phyloP scores from a whole-genome alignment of 306 rosid species.

The Rubus parviflorus region DNA sequence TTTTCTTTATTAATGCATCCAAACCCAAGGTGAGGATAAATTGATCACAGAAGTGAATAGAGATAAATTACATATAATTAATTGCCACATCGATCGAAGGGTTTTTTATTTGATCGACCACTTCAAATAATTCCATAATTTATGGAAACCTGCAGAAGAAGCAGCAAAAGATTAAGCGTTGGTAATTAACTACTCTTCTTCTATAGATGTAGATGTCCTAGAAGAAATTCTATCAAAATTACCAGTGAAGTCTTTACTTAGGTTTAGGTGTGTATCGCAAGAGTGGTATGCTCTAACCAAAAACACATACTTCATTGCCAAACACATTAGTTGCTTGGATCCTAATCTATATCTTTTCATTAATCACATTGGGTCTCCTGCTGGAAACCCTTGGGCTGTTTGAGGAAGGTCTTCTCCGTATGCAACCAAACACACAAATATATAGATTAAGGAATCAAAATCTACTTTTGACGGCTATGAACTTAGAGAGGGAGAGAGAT shows the following conservation, averaged over 20 bases:
- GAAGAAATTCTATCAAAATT: neutral
- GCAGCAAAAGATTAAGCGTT: too few species aligned
- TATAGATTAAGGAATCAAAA: neutral
- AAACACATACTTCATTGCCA: neutral
- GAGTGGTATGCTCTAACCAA: neutral
- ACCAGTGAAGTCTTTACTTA: neutral
- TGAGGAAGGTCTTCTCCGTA: conserved; percentile 76
- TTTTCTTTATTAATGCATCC: too few species aligned
- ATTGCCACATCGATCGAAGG: too few species aligned
- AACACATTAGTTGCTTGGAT: too few species aligned
- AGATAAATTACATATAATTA: too few species aligned
- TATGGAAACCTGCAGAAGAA: too few species aligned
- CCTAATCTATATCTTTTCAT: too few species aligned
- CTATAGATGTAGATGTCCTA: neutral
- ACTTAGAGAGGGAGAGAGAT: neutral
- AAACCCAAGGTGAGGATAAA: too few species aligned
- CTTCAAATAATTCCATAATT: too few species aligned
- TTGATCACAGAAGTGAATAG: too few species aligned
- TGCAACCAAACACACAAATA: conserved; percentile 10
- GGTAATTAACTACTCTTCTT: too few species aligned
- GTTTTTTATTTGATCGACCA: too few species aligned
- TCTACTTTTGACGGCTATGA: neutral
- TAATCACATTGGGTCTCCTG: neutral
- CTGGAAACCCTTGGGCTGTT: conserved; percentile 80
- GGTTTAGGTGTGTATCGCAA: neutral